phyloP scores from a whole-genome alignment of 805 yeast genomes.

The Starmera amethionina region DNA sequence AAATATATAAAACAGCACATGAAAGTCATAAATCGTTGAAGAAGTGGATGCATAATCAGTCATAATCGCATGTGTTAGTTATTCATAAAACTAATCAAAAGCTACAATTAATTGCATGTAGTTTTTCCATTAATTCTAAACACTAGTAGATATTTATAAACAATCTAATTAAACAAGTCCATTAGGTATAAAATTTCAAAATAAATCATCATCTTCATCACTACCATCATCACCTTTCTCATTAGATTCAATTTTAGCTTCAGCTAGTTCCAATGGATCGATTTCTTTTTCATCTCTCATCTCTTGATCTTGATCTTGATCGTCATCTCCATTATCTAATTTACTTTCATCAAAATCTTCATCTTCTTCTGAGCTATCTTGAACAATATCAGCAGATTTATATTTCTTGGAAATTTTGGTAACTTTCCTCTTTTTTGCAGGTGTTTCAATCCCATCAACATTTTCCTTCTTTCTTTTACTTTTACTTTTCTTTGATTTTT shows the following conservation, averaged over 20 bases:
- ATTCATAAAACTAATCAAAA: too few relatives aligned
- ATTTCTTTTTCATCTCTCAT: slow-evolving; percentile 4
- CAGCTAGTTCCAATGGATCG: slow-evolving; percentile 7
- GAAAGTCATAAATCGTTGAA: slow-evolving; percentile 36
- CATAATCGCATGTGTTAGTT: background rate
- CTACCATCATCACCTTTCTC: slow-evolving; percentile 13
- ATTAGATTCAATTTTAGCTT: slow-evolving; percentile 15
- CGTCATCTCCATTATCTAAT: slow-evolving; percentile 7
- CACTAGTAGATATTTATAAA: too few relatives aligned
- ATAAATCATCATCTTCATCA: slow-evolving; percentile 7
- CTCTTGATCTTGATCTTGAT: background rate
- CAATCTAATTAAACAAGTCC: too few relatives aligned
- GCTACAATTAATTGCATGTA: too few relatives aligned
- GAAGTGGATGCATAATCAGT: slow-evolving; percentile 28
- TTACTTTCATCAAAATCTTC: slow-evolving; percentile 12
- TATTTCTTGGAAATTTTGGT: slow-evolving; percentile 12
- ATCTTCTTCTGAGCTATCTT: slow-evolving; percentile 33
- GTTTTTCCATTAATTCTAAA: too few relatives aligned
- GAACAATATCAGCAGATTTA: slow-evolving; percentile 28
- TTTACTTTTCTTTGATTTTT: slow-evolving; percentile 11
- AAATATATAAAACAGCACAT: slow-evolving; percentile 41
- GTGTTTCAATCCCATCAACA: slow-evolving; percentile 21
- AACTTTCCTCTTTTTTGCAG: slow-evolving; percentile 19
- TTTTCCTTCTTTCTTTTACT: slow-evolving; percentile 8
- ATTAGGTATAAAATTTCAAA: background rate